These are phyloP conservation scores for Taphrina betulina DNA, from an alignment of 1,139 yeast genomes.

Conservation along the genomic window DNA sequence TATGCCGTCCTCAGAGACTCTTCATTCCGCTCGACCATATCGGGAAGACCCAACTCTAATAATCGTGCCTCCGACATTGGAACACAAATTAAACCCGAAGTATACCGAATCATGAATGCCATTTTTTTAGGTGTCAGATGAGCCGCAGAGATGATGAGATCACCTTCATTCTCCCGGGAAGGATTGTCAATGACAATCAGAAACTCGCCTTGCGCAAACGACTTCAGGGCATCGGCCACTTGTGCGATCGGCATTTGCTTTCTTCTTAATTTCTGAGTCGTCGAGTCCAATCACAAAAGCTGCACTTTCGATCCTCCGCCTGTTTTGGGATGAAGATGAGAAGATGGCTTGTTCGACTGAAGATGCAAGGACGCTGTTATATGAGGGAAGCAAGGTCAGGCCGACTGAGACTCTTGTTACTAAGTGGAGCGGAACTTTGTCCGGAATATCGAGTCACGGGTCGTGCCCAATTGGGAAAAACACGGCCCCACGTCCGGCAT, in stretches of 20 bases:
- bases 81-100: slow-evolving; percentile 81
- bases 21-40: slow-evolving; percentile 64
- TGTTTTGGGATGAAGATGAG: no score
- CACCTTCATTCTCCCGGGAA: slow-evolving; percentile 95
- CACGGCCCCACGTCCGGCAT: no score
- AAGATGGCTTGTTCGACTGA: no score
- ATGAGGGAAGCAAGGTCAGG: no score
- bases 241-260: slow-evolving; percentile 18
- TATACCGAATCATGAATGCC: slow-evolving; percentile 88
- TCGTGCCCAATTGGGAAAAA: no score
- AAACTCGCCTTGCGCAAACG: slow-evolving; percentile 66
- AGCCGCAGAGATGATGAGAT: slow-evolving; percentile 87
- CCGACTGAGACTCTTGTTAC: no score
- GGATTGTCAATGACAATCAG: slow-evolving; percentile 95
- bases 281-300: no score
- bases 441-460: no score
- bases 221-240: slow-evolving; percentile 10
- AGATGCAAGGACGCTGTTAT: no score
- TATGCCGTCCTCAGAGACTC: slow-evolving; percentile 98
- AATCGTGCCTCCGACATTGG: slow-evolving; percentile 80
- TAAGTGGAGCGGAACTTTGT: no score
- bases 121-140: slow-evolving; percentile 74
- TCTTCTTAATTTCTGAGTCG: no score
- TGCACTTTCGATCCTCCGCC: no score
- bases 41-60: slow-evolving; percentile 72